A percentile compares a stretch with the other conserved stretches of the same genome.
Conservation (phyloP, 2,329 filamentous ascomycete species). For the Talaromyces sp. region DNA sequence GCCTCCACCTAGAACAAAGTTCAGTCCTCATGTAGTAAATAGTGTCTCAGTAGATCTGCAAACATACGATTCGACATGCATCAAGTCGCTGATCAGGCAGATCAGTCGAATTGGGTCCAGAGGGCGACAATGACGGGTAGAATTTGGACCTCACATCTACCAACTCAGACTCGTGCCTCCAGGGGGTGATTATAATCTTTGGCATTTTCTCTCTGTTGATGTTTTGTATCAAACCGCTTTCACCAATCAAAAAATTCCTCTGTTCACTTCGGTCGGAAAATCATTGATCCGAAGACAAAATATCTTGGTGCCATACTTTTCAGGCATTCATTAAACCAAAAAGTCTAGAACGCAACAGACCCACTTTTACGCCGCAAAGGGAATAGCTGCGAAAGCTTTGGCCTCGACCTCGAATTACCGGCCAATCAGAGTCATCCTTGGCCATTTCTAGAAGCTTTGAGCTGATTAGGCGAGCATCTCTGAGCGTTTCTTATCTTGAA, state of each 20-base stretch:
- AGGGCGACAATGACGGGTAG: constrained; percentile 30
- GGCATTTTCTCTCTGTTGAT: constrained; percentile 27
- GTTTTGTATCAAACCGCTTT: background rate
- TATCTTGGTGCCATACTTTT: background rate
- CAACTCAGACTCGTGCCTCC: constrained; percentile 36
- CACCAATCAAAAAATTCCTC: constrained; percentile 1
- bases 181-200: constrained; percentile 39
- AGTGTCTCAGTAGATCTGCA: background rate
- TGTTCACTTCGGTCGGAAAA: background rate
- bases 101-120: constrained; percentile 15
- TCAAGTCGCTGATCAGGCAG: constrained; percentile 33
- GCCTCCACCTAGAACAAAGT: constrained; percentile 35
- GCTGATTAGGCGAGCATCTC: no score
- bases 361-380: background rate
- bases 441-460: background rate
- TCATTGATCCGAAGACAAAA: background rate
- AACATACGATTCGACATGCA: constrained; percentile 37
- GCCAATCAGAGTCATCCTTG: constrained; percentile 5
- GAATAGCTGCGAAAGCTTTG: background rate
- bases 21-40: background rate
- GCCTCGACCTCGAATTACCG: constrained; percentile 1
- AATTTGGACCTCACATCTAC: constrained; percentile 36
- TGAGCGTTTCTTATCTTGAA: no score
- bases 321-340: background rate
- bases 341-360: background rate